These are phyloP conservation scores for Chytriomyces confervae DNA, from an alignment of 192 early-diverging fungal species.

Conservation along the genomic window DNA sequence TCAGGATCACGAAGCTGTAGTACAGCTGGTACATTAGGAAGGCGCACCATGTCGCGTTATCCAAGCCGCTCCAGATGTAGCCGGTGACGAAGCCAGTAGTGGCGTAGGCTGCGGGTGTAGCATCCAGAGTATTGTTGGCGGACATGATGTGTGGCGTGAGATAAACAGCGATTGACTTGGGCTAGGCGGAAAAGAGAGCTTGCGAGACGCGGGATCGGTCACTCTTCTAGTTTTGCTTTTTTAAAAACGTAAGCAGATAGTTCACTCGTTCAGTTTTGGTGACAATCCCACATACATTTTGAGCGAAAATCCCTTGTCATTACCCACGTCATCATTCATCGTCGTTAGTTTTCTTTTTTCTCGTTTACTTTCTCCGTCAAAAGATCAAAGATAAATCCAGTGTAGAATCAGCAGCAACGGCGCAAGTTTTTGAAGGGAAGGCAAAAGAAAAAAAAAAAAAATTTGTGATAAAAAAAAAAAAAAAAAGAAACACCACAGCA, in stretches of 20 bases:
- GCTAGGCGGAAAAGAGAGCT: neutral
- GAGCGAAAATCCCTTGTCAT: no score
- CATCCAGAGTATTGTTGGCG: neutral
- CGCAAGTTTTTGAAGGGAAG: no score
- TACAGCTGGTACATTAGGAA: constrained; percentile 19
- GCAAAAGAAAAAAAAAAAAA: no score
- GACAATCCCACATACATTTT: no score
- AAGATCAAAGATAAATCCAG: no score
- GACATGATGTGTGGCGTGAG: neutral
- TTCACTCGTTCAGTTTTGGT: no score
- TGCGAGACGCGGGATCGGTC: neutral
- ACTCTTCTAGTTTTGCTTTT: neutral
- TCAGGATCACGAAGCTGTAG: constrained; percentile 4
- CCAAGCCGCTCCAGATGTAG: neutral
- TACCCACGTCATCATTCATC: no score
- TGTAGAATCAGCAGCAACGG: no score
- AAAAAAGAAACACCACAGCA: no score
- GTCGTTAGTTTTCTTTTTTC: no score
- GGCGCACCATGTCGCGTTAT: constrained; percentile 14
- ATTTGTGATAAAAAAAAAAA: no score
- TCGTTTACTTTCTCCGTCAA: no score
- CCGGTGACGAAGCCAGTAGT: neutral
- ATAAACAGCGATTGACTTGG: neutral
- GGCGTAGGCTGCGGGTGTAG: neutral
- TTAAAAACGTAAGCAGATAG: neutral